Conservation (phyloP, 345 rosid species). For the Salix arbutifolia region DNA sequence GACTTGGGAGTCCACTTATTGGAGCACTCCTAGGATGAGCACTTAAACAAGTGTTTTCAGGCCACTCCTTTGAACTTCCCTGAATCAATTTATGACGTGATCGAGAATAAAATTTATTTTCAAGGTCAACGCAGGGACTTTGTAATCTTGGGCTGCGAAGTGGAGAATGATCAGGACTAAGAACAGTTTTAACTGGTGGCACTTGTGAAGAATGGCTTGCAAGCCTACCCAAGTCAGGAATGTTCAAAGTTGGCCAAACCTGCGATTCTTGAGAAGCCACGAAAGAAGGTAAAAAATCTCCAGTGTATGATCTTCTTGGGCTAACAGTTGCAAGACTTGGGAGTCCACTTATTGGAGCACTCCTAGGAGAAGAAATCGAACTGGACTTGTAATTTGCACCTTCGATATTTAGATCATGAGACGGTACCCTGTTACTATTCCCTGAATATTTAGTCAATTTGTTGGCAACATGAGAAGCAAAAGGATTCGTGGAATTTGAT, state of each 20-base stretch:
- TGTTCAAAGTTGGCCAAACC: conserved; percentile 20
- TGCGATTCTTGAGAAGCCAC: conserved; percentile 14
- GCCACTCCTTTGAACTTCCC: conserved; percentile 24
- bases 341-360: conserved; percentile 54
- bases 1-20: conserved; percentile 46
- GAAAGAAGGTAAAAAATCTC: conserved; percentile 17
- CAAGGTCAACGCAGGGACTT: conserved; percentile 15
- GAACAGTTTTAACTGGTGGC: conserved; percentile 19
- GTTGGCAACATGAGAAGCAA: neutral
- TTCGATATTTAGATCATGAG: conserved; percentile 28
- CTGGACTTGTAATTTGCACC: conserved; percentile 24
- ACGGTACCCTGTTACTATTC: conserved; percentile 25
- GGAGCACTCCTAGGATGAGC: conserved; percentile 70
- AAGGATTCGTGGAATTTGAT: conserved; percentile 14
- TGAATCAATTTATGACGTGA: conserved; percentile 17
- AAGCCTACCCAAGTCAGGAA: conserved; percentile 14
- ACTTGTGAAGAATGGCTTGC: conserved; percentile 14
- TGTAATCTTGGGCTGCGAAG: conserved; percentile 27
- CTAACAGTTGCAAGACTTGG: conserved; percentile 45
- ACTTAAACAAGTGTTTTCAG: conserved; percentile 27
- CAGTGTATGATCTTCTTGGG: conserved; percentile 31
- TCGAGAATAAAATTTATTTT: conserved; percentile 15
- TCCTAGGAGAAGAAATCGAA: conserved; percentile 32
- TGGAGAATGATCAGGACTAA: conserved; percentile 38
- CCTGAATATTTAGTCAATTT: conserved; percentile 12